Percentiles rank a stretch among this genome's conserved stretches.
Evolutionary conservation across 208 protist species (phyloP).

Genomic region (Trichomonas gallinae): DNA sequence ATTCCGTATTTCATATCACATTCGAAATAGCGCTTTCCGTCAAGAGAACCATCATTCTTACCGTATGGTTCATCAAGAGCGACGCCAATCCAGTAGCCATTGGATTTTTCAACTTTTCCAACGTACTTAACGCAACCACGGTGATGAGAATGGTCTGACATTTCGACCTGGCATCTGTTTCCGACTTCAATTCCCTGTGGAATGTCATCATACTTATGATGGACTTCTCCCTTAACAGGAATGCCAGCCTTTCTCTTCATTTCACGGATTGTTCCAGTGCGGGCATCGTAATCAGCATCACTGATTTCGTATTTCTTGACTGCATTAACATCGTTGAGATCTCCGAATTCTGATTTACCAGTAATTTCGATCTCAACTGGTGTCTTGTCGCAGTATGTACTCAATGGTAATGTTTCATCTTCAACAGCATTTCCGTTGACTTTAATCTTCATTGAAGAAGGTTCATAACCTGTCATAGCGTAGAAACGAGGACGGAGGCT

Average conservation of each 20-base stretch:
- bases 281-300: background rate
- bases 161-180: background rate
- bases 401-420: background rate
- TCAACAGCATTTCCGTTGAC: background rate
- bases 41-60: background rate
- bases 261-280: background rate
- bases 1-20: conserved; percentile 10
- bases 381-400: background rate
- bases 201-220: background rate
- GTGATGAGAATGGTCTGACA: background rate
- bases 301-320: background rate
- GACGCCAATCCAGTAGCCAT: conserved; percentile 7
- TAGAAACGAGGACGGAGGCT: background rate
- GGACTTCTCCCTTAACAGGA: conserved; percentile 7
- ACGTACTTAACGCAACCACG: background rate
- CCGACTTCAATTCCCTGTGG: conserved; percentile 4
- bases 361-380: background rate
- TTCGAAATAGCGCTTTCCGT: conserved; percentile 6
- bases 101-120: background rate
- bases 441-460: conserved; percentile 6
- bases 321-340: background rate
- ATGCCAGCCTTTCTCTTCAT: background rate
- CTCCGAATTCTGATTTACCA: background rate
- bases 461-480: background rate
- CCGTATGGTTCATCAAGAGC: background rate